Conservation (phyloP, 1,284 basidiomycete species). For the Puccinia horiana region DNA sequence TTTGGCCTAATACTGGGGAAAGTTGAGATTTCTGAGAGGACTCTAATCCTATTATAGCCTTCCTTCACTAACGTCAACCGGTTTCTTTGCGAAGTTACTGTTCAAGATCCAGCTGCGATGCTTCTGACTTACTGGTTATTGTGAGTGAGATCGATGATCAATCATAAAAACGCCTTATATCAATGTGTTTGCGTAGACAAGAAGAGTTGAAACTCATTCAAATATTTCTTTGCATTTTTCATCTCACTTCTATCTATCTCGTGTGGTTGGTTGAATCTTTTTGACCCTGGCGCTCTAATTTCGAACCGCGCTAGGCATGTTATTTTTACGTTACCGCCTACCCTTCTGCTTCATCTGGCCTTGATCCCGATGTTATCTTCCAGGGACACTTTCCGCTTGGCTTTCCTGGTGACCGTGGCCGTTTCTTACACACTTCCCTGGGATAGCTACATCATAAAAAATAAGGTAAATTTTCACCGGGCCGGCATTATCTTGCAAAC, state of each 20-base stretch:
- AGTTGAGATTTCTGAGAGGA: no score
- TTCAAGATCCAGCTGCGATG: background rate
- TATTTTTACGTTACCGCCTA: conserved; percentile 38
- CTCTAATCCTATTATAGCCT: no score
- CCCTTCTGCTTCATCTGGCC: conserved; percentile 8
- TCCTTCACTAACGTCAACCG: background rate
- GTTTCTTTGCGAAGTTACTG: background rate
- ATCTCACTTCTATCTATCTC: background rate
- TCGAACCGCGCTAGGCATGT: conserved; percentile 19
- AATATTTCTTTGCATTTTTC: background rate
- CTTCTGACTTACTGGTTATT: conserved; percentile 21
- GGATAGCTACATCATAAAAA: conserved; percentile 48
- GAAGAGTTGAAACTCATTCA: background rate
- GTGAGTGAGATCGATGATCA: background rate
- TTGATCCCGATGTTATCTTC: conserved; percentile 31
- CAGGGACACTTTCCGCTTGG: conserved; percentile 27
- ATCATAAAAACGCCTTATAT: no score
- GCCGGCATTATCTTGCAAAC: background rate
- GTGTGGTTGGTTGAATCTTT: background rate
- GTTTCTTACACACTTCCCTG: conserved; percentile 38
- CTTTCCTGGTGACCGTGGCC: conserved; percentile 13
- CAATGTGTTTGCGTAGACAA: background rate
- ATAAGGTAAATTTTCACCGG: conserved; percentile 22
- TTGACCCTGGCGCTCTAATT: no score
- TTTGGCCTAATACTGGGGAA: no score